A percentile compares a stretch with the other conserved stretches of the same genome.
These are phyloP conservation scores for Laetiporus sulphureus DNA, from an alignment of 1,284 basidiomycete genomes.

Conservation along the genomic window DNA sequence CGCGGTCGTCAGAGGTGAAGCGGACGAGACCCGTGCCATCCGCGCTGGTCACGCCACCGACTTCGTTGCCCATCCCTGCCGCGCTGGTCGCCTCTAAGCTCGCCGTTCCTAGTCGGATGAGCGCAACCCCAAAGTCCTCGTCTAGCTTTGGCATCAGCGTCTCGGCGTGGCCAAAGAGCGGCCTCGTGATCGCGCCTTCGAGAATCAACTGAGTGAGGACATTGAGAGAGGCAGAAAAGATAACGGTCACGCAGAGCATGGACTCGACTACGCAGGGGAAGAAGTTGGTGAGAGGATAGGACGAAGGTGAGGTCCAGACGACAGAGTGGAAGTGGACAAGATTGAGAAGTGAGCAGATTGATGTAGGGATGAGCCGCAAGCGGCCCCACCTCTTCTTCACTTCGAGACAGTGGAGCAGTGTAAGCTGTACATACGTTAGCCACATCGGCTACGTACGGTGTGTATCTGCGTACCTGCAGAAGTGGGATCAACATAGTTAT, in stretches of 20 bases:
- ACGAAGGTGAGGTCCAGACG: conserved; percentile 39
- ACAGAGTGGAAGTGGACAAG: conserved; percentile 62
- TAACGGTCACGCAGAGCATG: conserved; percentile 44
- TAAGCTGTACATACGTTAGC: conserved; percentile 34
- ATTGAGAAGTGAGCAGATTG: conserved; percentile 48
- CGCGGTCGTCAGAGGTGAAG: conserved; percentile 17
- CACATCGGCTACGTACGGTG: neutral
- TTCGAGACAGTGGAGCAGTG: conserved; percentile 56
- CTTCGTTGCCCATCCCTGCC: conserved; percentile 67
- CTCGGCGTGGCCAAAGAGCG: conserved; percentile 40
- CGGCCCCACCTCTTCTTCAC: conserved; percentile 52
- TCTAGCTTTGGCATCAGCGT: conserved; percentile 45
- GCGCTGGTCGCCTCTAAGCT: conserved; percentile 68
- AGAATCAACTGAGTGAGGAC: conserved; percentile 57
- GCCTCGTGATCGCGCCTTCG: conserved; percentile 39
- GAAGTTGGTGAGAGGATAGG: conserved; percentile 66
- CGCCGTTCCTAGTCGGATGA: conserved; percentile 65
- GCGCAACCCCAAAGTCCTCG: conserved; percentile 66
- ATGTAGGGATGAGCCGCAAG: conserved; percentile 60
- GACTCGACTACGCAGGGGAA: conserved; percentile 67
- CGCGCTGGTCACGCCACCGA: conserved; percentile 42
- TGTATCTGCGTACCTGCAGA: conserved; percentile 45
- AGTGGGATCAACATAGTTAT: conserved; percentile 64
- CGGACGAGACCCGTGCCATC: conserved; percentile 19
- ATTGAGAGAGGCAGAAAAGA: conserved; percentile 53